Evolutionary conservation across 441 rosid species (phyloP).

Genomic region (Populus hybrid): DNA sequence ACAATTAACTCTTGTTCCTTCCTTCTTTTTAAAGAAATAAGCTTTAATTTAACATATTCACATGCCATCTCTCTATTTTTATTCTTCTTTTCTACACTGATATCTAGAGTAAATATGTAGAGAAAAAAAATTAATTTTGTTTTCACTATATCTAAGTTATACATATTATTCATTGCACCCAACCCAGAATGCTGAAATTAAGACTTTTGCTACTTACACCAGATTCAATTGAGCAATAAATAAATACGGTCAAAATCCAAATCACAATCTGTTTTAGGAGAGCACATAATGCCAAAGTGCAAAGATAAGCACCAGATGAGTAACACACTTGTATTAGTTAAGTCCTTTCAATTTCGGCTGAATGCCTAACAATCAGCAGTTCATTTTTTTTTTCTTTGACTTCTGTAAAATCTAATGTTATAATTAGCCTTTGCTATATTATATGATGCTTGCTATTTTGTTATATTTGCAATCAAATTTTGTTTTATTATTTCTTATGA

Average conservation of each 20-base stretch:
- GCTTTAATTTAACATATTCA: background rate
- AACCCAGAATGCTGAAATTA: background rate
- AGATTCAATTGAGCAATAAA: background rate
- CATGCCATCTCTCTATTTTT: background rate
- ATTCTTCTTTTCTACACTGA: background rate
- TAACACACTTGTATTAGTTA: background rate
- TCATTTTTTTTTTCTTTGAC: no score
- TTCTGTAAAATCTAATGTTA: no score
- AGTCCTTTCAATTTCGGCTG: no score
- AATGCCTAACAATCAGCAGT: no score
- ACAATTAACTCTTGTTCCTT: no score
- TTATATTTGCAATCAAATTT: no score
- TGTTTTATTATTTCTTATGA: no score
- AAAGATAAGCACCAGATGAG: conserved; percentile 6
- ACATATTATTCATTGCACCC: no score
- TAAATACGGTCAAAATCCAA: background rate
- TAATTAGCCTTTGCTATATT: no score
- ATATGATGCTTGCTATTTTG: no score
- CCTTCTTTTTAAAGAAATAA: background rate
- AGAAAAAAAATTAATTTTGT: no score
- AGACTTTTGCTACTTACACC: background rate
- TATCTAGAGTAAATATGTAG: background rate
- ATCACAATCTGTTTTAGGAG: background rate
- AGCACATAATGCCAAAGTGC: conserved; percentile 1
- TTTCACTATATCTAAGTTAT: no score